A percentile compares a stretch with the other conserved stretches of the same genome.
These are phyloP conservation scores for Leccinum barrowsii DNA, from an alignment of 768 basidiomycete genomes.

Conservation along the genomic window DNA sequence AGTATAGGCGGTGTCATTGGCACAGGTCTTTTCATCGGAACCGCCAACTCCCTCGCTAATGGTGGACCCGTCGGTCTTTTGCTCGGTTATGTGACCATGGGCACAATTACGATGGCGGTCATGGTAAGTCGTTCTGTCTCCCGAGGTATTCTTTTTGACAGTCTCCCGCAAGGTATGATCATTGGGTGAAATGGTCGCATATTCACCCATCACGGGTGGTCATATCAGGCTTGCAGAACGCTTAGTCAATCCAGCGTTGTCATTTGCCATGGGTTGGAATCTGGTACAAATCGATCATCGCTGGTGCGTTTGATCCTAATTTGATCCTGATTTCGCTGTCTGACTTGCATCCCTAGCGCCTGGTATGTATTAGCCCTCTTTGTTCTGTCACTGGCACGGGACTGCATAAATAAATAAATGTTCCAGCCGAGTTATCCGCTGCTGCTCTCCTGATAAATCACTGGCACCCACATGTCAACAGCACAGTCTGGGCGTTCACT, in stretches of 20 bases:
- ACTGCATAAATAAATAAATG: neutral
- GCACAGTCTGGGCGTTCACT: neutral
- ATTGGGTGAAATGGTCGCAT: slow-evolving; percentile 60
- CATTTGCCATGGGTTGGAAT: slow-evolving; percentile 53
- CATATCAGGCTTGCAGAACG: slow-evolving; percentile 55
- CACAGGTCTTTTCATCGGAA: too few species aligned
- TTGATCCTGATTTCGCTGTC: neutral
- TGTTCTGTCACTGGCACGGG: neutral
- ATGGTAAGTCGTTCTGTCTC: too few species aligned
- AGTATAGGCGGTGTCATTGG: too few species aligned
- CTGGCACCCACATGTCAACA: neutral
- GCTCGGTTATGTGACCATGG: too few species aligned
- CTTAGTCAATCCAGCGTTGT: slow-evolving; percentile 74
- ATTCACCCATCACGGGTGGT: slow-evolving; percentile 51
- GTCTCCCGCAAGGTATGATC: slow-evolving; percentile 33
- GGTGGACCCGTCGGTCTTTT: too few species aligned
- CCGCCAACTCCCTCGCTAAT: too few species aligned
- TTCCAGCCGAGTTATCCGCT: neutral
- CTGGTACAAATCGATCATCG: slow-evolving; percentile 37
- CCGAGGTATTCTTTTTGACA: too few species aligned
- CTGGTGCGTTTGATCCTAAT: slow-evolving; percentile 8
- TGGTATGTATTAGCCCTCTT: neutral
- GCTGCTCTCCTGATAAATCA: neutral
- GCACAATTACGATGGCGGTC: too few species aligned
- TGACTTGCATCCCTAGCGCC: neutral